Evolutionary conservation across 306 rosid species (phyloP).

Genomic region (Notholithocarpus densiflorus): DNA sequence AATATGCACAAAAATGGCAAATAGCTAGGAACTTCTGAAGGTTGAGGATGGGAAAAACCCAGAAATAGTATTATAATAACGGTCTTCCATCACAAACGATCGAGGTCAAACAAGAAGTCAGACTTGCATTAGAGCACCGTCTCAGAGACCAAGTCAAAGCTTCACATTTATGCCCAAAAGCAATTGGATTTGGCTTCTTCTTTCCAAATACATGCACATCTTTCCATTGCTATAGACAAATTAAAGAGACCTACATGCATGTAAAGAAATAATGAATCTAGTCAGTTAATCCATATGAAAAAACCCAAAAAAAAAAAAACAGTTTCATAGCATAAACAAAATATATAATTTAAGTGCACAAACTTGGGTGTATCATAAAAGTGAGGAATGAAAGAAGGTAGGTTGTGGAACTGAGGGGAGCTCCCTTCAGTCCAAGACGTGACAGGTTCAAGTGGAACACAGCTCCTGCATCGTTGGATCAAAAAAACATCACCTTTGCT

Average conservation of each 20-base stretch:
- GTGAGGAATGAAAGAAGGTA: neutral
- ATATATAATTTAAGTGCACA: no score
- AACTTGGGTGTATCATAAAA: neutral
- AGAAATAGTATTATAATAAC: neutral
- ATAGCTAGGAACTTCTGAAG: no score
- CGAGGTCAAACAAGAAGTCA: neutral
- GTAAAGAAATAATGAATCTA: no score
- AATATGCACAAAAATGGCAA: neutral
- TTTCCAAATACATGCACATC: neutral
- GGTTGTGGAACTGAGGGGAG: slow-evolving; percentile 44
- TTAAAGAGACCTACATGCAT: neutral
- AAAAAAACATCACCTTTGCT: slow-evolving; percentile 46
- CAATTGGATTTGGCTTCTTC: neutral
- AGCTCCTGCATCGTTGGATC: slow-evolving; percentile 95
- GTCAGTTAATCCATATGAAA: no score
- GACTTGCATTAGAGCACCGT: neutral
- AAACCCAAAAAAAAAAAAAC: neutral
- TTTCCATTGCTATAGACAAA: neutral
- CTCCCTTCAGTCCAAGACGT: slow-evolving; percentile 99
- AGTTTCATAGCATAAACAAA: no score
- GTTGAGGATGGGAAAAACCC: neutral
- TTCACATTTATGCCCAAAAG: neutral
- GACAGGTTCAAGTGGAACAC: slow-evolving; percentile 57
- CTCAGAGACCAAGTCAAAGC: neutral
- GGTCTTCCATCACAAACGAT: neutral